phyloP scores from a whole-genome alignment of 208 protist species.

The Leishmania tropica region DNA sequence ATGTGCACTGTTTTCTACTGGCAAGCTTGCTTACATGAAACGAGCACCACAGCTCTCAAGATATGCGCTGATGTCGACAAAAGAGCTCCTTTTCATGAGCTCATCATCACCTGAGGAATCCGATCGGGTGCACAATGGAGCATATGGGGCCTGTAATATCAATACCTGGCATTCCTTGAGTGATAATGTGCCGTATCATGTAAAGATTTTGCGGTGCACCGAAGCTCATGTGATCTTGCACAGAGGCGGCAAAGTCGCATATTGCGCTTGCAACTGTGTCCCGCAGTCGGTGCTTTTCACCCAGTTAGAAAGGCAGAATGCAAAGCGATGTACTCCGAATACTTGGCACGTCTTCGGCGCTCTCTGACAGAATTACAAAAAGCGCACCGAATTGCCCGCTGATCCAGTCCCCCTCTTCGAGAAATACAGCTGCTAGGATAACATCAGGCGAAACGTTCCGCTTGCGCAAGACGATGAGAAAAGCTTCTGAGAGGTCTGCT shows the following conservation, averaged over 20 bases:
- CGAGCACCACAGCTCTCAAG: not conserved
- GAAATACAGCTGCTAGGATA: slow-evolving; percentile 7
- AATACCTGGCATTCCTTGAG: slow-evolving; percentile 43
- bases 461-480: not conserved
- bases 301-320: not conserved
- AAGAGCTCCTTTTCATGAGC: not conserved
- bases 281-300: not conserved
- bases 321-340: not conserved
- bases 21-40: slow-evolving; percentile 6
- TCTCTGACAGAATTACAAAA: slow-evolving; percentile 8
- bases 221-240: not conserved
- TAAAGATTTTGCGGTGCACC: slow-evolving; percentile 1
- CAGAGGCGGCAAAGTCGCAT: not conserved
- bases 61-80: not conserved
- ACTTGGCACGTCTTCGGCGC: not conserved
- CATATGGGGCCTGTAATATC: slow-evolving; percentile 31
- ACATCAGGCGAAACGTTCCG: not conserved
- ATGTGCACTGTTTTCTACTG: not conserved
- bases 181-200: slow-evolving; percentile 36
- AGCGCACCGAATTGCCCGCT: slow-evolving; percentile 1
- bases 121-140: slow-evolving; percentile 48
- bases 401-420: not conserved
- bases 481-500: not conserved
- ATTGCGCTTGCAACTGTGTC: not conserved
- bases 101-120: slow-evolving; percentile 39